A percentile compares a stretch with the other conserved stretches of the same genome.
Evolutionary conservation across 495 filamentous ascomycete species (phyloP).

Genomic region (Evernia prunastri): DNA sequence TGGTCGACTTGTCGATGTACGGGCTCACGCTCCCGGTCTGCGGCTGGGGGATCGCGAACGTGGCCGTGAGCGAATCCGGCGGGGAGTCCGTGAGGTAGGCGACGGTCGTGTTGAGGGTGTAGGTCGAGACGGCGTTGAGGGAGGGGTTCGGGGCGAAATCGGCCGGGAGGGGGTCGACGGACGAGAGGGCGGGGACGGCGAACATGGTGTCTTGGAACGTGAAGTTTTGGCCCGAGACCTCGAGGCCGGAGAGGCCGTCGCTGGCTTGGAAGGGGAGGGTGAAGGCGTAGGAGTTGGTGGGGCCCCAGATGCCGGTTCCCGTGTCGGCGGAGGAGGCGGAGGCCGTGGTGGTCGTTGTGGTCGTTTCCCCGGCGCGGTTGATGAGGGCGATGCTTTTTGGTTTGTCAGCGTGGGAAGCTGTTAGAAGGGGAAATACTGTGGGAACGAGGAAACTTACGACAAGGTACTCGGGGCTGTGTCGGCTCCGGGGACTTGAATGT

Average conservation of each 20-base stretch:
- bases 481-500: constrained; percentile 21
- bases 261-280: constrained; percentile 18
- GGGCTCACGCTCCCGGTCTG: constrained; percentile 21
- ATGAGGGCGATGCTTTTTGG: constrained; percentile 14
- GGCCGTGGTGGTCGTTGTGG: constrained; percentile 17
- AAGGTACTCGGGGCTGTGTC: constrained; percentile 18
- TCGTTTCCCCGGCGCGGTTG: constrained; percentile 13
- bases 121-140: constrained; percentile 11
- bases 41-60: constrained; percentile 19
- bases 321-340: constrained; percentile 20
- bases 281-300: constrained; percentile 24
- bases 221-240: constrained; percentile 15
- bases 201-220: constrained; percentile 26
- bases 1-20: constrained; percentile 18
- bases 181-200: constrained; percentile 15
- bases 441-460: background rate
- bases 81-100: constrained; percentile 20
- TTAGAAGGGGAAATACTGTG: background rate
- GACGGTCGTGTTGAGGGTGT: constrained; percentile 22
- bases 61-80: constrained; percentile 20
- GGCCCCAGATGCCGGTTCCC: constrained; percentile 22
- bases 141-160: constrained; percentile 19
- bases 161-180: constrained; percentile 17
- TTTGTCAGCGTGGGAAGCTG: background rate
- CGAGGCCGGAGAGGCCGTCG: constrained; percentile 22